These are phyloP conservation scores for Scheffersomyces lignicola DNA, from an alignment of 1,139 yeast species.

Conservation along the genomic window DNA sequence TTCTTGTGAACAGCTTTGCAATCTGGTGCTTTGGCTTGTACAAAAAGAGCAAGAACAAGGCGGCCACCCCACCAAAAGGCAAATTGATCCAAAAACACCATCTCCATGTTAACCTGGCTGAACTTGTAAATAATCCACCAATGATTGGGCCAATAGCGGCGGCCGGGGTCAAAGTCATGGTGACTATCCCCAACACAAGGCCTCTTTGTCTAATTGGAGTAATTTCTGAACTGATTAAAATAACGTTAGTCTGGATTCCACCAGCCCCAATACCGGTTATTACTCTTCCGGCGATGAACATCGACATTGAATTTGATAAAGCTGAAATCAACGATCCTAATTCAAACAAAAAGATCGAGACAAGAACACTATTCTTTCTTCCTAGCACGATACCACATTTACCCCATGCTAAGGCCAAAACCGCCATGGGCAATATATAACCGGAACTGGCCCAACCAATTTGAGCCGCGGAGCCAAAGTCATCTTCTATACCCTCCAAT, in stretches of 20 bases:
- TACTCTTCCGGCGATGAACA: conserved; percentile 36
- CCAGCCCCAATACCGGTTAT: conserved; percentile 41
- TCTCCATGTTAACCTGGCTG: conserved; percentile 43
- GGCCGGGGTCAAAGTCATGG: conserved; percentile 31
- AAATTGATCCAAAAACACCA: conserved; percentile 22
- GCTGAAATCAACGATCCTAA: conserved; percentile 31
- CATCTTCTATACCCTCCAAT: conserved; percentile 2
- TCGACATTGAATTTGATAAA: conserved; percentile 28
- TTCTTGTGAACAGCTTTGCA: conserved; percentile 18
- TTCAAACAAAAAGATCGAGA: conserved; percentile 3
- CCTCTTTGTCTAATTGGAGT: conserved; percentile 32
- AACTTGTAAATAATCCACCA: conserved; percentile 41
- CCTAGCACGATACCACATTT: conserved; percentile 2
- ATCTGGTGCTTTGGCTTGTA: conserved; percentile 21
- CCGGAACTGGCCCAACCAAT: conserved; percentile 4
- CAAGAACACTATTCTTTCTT: conserved; percentile 2
- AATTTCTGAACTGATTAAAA: conserved; percentile 39
- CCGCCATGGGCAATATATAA: conserved; percentile 5
- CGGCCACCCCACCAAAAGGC: conserved; percentile 26
- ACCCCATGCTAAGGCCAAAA: conserved; percentile 3
- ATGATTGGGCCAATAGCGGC: conserved; percentile 51
- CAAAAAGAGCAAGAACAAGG: conserved; percentile 16
- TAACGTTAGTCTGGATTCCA: conserved; percentile 33
- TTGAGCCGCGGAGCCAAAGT: conserved; percentile 1
- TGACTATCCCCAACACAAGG: conserved; percentile 34